Evolutionary conservation across 441 rosid species (phyloP), one percentile per base, ranked within the genome.

Genomic region (Euphorbia celastroides): DNA sequence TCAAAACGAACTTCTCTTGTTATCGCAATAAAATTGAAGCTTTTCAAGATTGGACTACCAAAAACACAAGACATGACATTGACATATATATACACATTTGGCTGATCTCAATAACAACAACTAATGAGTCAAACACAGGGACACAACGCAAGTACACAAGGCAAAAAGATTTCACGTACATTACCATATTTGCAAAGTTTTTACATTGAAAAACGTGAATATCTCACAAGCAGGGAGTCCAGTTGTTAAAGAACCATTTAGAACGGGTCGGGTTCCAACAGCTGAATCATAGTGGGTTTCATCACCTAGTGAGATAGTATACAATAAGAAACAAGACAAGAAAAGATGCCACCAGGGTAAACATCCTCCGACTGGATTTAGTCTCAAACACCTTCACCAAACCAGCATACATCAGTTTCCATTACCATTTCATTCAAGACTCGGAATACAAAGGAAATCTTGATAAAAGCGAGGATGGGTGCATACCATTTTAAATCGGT

Each of bases 311-410:
- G 65, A 92, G 88, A 67, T 90, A 90, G 88, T 95, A 88, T 73
- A 92, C 73, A 55, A 90, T 72, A 63, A 90, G 82, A 86, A 95
- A 95, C 71, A 90, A 67, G 65, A 84, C 93, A 64, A 92, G 84
- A 25, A 95, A 88, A 17, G 93, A 88, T 31, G 95, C 98, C 76
- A 90, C 97, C 2, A 92, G 93, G 32, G 89, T 82, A 75, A 86
- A 70, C 93, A 92, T 88, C 83, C 89, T 81, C 77, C 92, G 77
- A 87, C 94, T 90, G 51, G 99, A 90, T 80, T 86, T 95, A 10
- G 97, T 92, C 78, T 95, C 99, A 50, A 95, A 92, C 28, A 88
- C 98, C 99, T 95, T 63, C 22, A 38, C 57, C 34, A 56, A 72
- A 73, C 59, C 65, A 70, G 52, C 60, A 42, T 69, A 50, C 44